Conservation (phyloP, 768 basidiomycete species). For the Lyophyllum shimeji region DNA sequence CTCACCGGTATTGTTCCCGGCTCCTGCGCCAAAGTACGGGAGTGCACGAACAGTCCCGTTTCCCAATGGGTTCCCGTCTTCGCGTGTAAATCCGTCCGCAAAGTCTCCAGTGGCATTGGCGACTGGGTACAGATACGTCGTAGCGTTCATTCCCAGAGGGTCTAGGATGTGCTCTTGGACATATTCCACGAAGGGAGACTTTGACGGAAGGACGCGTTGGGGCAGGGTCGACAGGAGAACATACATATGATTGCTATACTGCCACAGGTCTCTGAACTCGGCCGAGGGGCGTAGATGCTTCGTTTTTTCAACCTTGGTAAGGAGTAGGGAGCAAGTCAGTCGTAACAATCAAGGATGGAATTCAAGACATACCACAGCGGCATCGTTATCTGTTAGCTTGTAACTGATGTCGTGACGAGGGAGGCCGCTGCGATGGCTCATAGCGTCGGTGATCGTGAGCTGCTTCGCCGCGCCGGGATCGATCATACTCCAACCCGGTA, state of each 20-base stretch:
- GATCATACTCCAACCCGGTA: slow-evolving; percentile 24
- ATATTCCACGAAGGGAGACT: slow-evolving; percentile 26
- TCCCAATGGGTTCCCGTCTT: slow-evolving; percentile 9
- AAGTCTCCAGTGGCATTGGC: slow-evolving; percentile 28
- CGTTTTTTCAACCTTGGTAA: slow-evolving; percentile 23
- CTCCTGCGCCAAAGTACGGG: slow-evolving; percentile 20
- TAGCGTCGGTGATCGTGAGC: slow-evolving; percentile 17
- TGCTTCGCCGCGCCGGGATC: slow-evolving; percentile 22
- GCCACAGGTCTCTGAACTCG: slow-evolving; percentile 27
- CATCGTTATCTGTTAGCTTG: slow-evolving; percentile 1
- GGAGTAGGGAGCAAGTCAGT: too few relatives aligned
- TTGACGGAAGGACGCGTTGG: slow-evolving; percentile 23
- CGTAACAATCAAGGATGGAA: neutral
- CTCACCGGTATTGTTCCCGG: slow-evolving; percentile 26
- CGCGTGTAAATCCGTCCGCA: slow-evolving; percentile 25
- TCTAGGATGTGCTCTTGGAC: slow-evolving; percentile 30
- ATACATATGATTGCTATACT: slow-evolving; percentile 32
- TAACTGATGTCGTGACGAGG: slow-evolving; percentile 17
- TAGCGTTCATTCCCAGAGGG: slow-evolving; percentile 25
- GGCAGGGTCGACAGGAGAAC: slow-evolving; percentile 27
- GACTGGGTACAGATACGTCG: slow-evolving; percentile 27
- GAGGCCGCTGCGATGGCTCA: slow-evolving; percentile 18
- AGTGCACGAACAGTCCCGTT: slow-evolving; percentile 8
- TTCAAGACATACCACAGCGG: slow-evolving; percentile 5
- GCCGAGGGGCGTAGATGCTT: slow-evolving; percentile 28